These are phyloP conservation scores for Xylariaceae sp. DNA, from an alignment of 2,329 filamentous ascomycete species.

Conservation along the genomic window DNA sequence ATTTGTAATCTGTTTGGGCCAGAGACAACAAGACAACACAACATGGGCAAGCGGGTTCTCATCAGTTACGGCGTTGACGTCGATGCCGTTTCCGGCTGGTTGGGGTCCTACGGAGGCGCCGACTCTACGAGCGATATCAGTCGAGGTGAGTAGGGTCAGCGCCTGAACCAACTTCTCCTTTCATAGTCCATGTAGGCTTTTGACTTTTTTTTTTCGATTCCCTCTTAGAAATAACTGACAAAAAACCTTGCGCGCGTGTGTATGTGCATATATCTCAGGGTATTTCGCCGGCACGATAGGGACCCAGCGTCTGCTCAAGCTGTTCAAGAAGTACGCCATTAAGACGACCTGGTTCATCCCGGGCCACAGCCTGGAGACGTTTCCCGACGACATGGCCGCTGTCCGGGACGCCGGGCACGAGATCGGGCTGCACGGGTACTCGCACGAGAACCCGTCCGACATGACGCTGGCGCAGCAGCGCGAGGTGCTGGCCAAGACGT, in stretches of 20 bases:
- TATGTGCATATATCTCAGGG: too few species aligned
- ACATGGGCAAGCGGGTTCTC: not conserved
- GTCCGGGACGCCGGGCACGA: conserved; percentile 61
- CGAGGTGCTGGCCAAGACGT: conserved; percentile 70
- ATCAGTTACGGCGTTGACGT: conserved; percentile 51
- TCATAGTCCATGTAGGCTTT: too few species aligned
- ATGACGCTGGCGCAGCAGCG: conserved; percentile 72
- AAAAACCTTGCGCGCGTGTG: too few species aligned
- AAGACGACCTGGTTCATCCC: conserved; percentile 42
- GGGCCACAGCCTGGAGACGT: conserved; percentile 58
- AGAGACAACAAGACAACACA: not conserved
- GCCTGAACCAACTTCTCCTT: too few species aligned
- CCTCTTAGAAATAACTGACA: too few species aligned
- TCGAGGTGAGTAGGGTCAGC: conserved; percentile 55
- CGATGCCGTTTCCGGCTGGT: conserved; percentile 71
- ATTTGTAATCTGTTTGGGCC: too few species aligned
- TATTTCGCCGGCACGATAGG: conserved; percentile 61
- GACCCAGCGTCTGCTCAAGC: conserved; percentile 58
- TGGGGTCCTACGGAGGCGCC: conserved; percentile 69
- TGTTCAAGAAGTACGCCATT: conserved; percentile 46
- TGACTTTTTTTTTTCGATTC: not conserved
- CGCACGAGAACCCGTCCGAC: conserved; percentile 65
- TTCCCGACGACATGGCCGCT: conserved; percentile 54
- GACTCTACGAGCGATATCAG: conserved; percentile 68
- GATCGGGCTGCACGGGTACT: conserved; percentile 60